These are phyloP conservation scores for Dorcoceras hygrometricum DNA, from an alignment of 257 asterid genomes.

Conservation along the genomic window DNA sequence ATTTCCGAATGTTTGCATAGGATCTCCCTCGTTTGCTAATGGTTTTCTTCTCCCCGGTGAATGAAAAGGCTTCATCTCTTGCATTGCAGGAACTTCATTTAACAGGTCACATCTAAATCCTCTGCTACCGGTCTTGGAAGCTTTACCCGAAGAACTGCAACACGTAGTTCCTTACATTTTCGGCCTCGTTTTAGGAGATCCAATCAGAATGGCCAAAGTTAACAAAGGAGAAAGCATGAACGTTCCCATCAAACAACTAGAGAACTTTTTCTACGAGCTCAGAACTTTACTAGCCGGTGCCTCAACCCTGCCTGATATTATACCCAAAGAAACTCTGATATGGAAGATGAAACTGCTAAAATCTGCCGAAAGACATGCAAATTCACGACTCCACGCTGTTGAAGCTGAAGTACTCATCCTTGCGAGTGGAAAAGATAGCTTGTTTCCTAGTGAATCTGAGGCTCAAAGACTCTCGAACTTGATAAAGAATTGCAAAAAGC, in stretches of 20 bases:
- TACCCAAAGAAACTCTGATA: slow-evolving; percentile 33
- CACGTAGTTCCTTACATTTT: slow-evolving; percentile 34
- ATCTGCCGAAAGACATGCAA: slow-evolving; percentile 37
- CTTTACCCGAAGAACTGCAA: slow-evolving; percentile 35
- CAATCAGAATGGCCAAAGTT: slow-evolving; percentile 43
- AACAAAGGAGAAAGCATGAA: neutral
- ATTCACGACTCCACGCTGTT: slow-evolving; percentile 40
- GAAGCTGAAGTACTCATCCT: slow-evolving; percentile 42
- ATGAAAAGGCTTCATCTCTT: neutral
- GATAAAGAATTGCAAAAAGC: slow-evolving; percentile 32
- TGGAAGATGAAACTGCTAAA: slow-evolving; percentile 48
- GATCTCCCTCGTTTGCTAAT: neutral
- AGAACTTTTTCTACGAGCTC: slow-evolving; percentile 27
- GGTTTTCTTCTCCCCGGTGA: neutral
- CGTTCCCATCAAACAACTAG: slow-evolving; percentile 28
- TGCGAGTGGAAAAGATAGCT: slow-evolving; percentile 44
- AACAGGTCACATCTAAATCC: slow-evolving; percentile 39
- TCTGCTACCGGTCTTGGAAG: slow-evolving; percentile 41
- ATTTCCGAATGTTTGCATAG: neutral
- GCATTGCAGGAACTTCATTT: slow-evolving; percentile 56
- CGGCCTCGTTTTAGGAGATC: slow-evolving; percentile 34
- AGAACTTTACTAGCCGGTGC: slow-evolving; percentile 24
- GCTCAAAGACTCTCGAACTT: slow-evolving; percentile 34
- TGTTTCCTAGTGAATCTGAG: slow-evolving; percentile 47
- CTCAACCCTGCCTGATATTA: slow-evolving; percentile 21